Evolutionary conservation across 129 eudicot genomes (phyloP).

Genomic region (Flaveria bidentis): DNA sequence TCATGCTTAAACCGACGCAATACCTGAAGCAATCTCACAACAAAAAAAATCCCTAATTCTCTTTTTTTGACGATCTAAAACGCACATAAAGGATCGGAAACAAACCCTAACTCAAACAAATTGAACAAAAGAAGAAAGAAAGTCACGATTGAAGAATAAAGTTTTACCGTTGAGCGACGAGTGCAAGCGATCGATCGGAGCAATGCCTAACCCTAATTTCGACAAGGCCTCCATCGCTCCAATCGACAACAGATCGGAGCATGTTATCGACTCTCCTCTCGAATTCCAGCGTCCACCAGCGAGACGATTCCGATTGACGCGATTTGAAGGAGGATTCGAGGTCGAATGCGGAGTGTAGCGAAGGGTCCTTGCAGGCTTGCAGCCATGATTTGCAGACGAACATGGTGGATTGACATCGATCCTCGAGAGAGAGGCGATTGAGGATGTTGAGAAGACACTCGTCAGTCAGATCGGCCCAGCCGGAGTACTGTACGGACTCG

Average conservation of each 20-base stretch:
- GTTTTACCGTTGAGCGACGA: conserved; percentile 68
- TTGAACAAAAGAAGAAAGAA: not conserved
- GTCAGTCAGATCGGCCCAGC: conserved; percentile 88
- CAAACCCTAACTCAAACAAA: conserved; percentile 8
- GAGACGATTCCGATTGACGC: conserved; percentile 48
- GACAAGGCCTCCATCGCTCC: conserved; percentile 61
- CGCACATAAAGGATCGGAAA: not conserved
- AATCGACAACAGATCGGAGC: conserved; percentile 59
- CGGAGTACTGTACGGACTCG: conserved; percentile 42
- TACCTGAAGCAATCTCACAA: too few relatives aligned
- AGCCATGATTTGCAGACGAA: conserved; percentile 88
- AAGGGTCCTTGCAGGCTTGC: conserved; percentile 67
- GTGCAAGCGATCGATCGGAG: conserved; percentile 60
- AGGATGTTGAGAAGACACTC: conserved; percentile 84
- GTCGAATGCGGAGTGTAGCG: conserved; percentile 63
- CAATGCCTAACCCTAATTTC: conserved; percentile 81
- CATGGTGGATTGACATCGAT: conserved; percentile 69
- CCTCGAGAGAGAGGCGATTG: conserved; percentile 61
- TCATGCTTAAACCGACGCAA: not conserved
- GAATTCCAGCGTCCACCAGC: conserved; percentile 71
- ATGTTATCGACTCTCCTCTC: conserved; percentile 65
- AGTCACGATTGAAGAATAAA: not conserved
- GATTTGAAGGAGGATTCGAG: conserved; percentile 66
- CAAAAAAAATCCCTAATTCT: not conserved
- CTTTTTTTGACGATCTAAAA: not conserved